Evolutionary conservation across 2,329 filamentous ascomycete genomes (phyloP).

Genomic region (Grosmannia clavigera): DNA sequence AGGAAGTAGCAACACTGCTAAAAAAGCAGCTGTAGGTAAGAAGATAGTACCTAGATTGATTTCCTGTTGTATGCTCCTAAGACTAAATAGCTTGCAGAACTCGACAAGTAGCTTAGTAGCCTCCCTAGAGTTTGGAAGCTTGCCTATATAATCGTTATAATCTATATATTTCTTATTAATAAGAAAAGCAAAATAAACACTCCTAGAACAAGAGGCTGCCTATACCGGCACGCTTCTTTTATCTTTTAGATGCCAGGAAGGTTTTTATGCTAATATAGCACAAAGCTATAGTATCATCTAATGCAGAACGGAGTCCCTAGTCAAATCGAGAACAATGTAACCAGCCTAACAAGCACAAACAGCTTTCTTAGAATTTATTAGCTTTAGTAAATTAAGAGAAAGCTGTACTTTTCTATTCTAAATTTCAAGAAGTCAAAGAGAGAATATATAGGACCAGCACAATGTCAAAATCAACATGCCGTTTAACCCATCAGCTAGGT

Average conservation of each 20-base stretch:
- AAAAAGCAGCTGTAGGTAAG: neutral
- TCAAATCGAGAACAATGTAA: neutral
- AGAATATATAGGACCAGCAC: constrained; percentile 10
- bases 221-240: neutral
- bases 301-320: neutral
- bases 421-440: constrained; percentile 5
- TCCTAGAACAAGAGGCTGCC: neutral
- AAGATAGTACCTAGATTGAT: neutral
- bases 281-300: constrained; percentile 6
- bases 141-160: neutral
- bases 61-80: neutral
- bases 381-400: neutral
- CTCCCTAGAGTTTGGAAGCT: neutral
- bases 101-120: neutral
- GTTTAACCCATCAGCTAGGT: neutral
- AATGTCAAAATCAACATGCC: constrained; percentile 4
- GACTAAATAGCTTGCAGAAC: neutral
- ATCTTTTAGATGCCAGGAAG: neutral
- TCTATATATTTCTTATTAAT: neutral
- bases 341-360: neutral
- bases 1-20: neutral
- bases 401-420: constrained; percentile 1
- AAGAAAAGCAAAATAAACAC: neutral
- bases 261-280: constrained; percentile 4
- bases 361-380: neutral